Percentiles rank a stretch among this genome's conserved stretches.
Evolutionary conservation across 805 yeast genomes (phyloP).

Genomic region (Barnettozyma wickerhamii): DNA sequence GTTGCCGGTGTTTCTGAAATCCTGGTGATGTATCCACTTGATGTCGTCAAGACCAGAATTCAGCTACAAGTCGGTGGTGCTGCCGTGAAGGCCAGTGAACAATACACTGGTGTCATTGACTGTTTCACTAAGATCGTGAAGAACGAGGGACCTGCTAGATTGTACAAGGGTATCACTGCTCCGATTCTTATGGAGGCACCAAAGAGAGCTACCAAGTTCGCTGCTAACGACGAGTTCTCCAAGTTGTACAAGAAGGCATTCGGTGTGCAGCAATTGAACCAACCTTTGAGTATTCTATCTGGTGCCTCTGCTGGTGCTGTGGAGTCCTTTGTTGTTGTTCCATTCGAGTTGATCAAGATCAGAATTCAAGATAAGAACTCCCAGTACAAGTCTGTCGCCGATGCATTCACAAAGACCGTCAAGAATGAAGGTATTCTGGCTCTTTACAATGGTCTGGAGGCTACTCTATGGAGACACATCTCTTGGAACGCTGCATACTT

Average conservation of each 20-base stretch:
- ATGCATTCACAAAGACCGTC: constrained; percentile 71
- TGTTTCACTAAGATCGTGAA: constrained; percentile 79
- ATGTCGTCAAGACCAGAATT: constrained; percentile 94
- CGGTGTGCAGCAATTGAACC: constrained; percentile 67
- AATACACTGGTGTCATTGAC: constrained; percentile 76
- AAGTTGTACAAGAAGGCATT: constrained; percentile 69
- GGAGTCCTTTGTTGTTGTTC: constrained; percentile 95
- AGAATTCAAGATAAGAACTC: constrained; percentile 87
- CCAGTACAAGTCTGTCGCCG: constrained; percentile 77
- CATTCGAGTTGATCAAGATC: constrained; percentile 93
- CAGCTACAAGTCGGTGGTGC: constrained; percentile 64
- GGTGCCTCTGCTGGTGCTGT: constrained; percentile 99
- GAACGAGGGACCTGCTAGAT: constrained; percentile 77
- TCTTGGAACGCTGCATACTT: constrained; percentile 98
- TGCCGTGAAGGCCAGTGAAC: constrained; percentile 38
- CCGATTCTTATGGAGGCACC: constrained; percentile 99
- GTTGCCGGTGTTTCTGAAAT: constrained; percentile 97
- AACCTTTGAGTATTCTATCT: constrained; percentile 79
- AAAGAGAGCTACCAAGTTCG: constrained; percentile 97
- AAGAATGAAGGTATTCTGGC: constrained; percentile 76
- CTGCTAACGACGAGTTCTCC: constrained; percentile 97
- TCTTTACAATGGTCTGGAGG: constrained; percentile 91
- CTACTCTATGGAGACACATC: constrained; percentile 95
- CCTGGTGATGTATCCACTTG: constrained; percentile 92
- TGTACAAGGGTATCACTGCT: constrained; percentile 92